phyloP scores from a whole-genome alignment of 129 eudicot species.

The Scalesia atractyloides region DNA sequence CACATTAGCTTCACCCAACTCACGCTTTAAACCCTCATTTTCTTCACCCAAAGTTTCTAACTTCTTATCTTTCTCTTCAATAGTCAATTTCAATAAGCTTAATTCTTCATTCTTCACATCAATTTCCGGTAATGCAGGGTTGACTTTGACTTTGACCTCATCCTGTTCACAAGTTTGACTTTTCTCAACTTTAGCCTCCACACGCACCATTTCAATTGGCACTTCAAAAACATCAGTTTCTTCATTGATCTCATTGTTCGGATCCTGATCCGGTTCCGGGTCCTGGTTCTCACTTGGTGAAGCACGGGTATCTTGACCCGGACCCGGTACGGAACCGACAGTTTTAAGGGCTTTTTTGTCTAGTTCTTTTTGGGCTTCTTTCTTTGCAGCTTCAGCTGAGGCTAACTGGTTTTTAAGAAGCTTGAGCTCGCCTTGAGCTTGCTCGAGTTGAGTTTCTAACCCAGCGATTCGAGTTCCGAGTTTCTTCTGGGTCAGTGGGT shows the following conservation, averaged over 20 bases:
- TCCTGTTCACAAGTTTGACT: constrained; percentile 29
- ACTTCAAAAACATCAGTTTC: constrained; percentile 96
- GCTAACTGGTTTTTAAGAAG: constrained; percentile 65
- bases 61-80: constrained; percentile 57
- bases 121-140: constrained; percentile 19
- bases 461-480: constrained; percentile 89
- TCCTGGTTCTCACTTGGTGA: constrained; percentile 36
- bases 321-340: constrained; percentile 11
- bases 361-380: constrained; percentile 70
- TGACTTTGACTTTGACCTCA: constrained; percentile 22
- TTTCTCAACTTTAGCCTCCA: constrained; percentile 25
- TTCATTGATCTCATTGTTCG: constrained; percentile 27
- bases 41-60: constrained; percentile 32
- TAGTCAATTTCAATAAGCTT: constrained; percentile 29
- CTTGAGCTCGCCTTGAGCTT: constrained; percentile 85
- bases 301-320: constrained; percentile 24
- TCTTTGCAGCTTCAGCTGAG: constrained; percentile 77
- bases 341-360: constrained; percentile 50
- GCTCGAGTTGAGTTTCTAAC: constrained; percentile 83
- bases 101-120: constrained; percentile 50
- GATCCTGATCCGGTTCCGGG: constrained; percentile 12
- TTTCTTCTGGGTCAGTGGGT: constrained; percentile 66
- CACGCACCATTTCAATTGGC: constrained; percentile 45
- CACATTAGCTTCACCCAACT: constrained; percentile 47
- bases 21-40: constrained; percentile 47